A percentile compares a stretch with the other conserved stretches of the same genome.
Evolutionary conservation across 2,329 filamentous ascomycete genomes (phyloP).

Genomic region (Drechslerella coelobrocha): DNA sequence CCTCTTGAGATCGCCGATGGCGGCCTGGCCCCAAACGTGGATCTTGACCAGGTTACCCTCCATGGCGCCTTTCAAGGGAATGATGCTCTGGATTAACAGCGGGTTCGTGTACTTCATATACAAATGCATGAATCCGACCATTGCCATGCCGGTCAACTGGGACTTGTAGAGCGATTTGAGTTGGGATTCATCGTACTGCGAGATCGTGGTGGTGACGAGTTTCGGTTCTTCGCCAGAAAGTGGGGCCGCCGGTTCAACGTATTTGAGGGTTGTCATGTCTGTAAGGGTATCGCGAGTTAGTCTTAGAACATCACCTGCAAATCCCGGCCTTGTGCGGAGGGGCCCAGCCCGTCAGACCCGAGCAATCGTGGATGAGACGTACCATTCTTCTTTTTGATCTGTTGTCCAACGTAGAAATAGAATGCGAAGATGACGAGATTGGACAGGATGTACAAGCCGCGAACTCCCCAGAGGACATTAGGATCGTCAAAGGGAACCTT

Average conservation of each 20-base stretch:
- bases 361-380: slow-evolving; percentile 56
- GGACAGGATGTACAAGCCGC: slow-evolving; percentile 70
- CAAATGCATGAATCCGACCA: slow-evolving; percentile 98
- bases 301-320: no score
- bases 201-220: slow-evolving; percentile 92
- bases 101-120: slow-evolving; percentile 99
- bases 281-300: slow-evolving; percentile 30
- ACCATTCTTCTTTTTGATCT: slow-evolving; percentile 99
- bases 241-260: slow-evolving; percentile 93
- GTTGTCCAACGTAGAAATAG: slow-evolving; percentile 81
- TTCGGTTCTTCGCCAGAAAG: slow-evolving; percentile 93
- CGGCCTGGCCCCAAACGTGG: slow-evolving; percentile 84
- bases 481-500: slow-evolving; percentile 92
- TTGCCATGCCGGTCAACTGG: slow-evolving; percentile 93
- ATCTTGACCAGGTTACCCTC: slow-evolving; percentile 97
- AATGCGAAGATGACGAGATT: slow-evolving; percentile 83
- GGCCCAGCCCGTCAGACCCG: no score
- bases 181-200: slow-evolving; percentile 90
- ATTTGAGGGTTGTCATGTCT: slow-evolving; percentile 98
- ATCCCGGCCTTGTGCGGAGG: no score
- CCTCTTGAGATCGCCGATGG: slow-evolving; percentile 87
- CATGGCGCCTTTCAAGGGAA: slow-evolving; percentile 92
- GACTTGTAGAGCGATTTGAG: slow-evolving; percentile 83
- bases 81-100: slow-evolving; percentile 96
- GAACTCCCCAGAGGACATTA: slow-evolving; percentile 70